Percentiles rank a stretch among this genome's conserved stretches.
phyloP scores from a whole-genome alignment of 2,329 filamentous ascomycete genomes.

The Chaetomium sp. region DNA sequence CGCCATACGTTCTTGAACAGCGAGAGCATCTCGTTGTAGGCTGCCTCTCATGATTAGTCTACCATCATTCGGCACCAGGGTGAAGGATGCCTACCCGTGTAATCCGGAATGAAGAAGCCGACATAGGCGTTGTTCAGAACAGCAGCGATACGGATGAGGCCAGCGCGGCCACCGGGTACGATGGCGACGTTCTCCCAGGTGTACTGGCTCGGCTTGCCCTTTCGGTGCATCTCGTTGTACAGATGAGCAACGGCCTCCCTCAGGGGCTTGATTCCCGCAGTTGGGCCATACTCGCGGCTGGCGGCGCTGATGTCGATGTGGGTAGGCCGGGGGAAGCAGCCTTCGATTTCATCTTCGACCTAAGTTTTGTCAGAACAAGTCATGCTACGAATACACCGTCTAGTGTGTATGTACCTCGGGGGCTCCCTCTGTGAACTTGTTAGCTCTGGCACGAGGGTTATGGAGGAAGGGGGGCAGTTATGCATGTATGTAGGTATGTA shows the following conservation, averaged over 20 bases:
- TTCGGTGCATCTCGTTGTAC: conserved; percentile 89
- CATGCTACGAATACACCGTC: not conserved
- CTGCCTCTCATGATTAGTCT: conserved; percentile 40
- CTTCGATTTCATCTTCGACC: conserved; percentile 88
- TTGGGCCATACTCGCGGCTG: conserved; percentile 88
- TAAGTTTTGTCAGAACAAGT: conserved; percentile 17
- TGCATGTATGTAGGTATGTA: not conserved
- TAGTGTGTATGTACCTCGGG: conserved; percentile 58
- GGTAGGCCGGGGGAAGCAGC: conserved; percentile 81
- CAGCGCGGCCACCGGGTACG: conserved; percentile 88
- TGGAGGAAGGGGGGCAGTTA: not conserved
- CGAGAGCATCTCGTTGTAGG: conserved; percentile 96
- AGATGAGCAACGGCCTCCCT: conserved; percentile 85
- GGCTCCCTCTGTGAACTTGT: conserved; percentile 62
- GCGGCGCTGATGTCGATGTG: conserved; percentile 76
- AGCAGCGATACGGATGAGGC: conserved; percentile 90
- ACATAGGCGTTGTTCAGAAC: conserved; percentile 91
- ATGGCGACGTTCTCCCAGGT: conserved; percentile 98
- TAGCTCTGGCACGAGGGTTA: not conserved
- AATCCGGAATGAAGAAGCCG: conserved; percentile 92
- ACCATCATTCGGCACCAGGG: not conserved
- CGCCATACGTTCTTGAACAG: conserved; percentile 81
- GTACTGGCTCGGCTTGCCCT: conserved; percentile 86
- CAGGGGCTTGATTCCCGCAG: conserved; percentile 88
- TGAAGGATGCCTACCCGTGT: conserved; percentile 62